phyloP scores from a whole-genome alignment of 345 rosid genomes.

The Noccaea caerulescens region DNA sequence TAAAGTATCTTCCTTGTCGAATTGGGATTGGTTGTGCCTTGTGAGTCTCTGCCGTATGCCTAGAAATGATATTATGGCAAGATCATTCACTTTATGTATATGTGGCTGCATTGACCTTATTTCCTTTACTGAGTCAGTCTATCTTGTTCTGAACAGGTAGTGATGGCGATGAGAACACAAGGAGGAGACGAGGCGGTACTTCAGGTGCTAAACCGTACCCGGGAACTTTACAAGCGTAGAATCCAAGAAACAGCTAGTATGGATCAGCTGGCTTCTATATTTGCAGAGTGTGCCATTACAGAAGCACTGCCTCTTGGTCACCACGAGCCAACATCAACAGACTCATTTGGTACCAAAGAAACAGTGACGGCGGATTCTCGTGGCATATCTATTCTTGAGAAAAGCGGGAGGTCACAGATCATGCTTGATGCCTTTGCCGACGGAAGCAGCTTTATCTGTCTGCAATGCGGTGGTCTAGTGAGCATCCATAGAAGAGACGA shows the following conservation, averaged over 20 bases:
- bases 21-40: background rate
- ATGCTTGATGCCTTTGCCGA: constrained; percentile 88
- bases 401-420: constrained; percentile 78
- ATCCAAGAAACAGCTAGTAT: constrained; percentile 59
- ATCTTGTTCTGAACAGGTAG: constrained; percentile 59
- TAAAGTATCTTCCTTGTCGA: constrained; percentile 19
- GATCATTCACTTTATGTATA: constrained; percentile 6
- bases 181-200: constrained; percentile 89
- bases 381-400: constrained; percentile 74
- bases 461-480: constrained; percentile 94
- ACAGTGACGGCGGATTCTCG: constrained; percentile 46
- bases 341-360: constrained; percentile 28
- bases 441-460: constrained; percentile 92
- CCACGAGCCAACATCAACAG: constrained; percentile 41
- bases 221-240: constrained; percentile 62
- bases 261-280: constrained; percentile 85
- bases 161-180: constrained; percentile 66
- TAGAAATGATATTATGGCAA: constrained; percentile 3
- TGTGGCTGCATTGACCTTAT: background rate
- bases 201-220: constrained; percentile 68
- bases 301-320: constrained; percentile 65
- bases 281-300: constrained; percentile 88
- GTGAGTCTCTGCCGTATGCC: background rate
- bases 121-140: constrained; percentile 19
- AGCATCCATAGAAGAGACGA: constrained; percentile 84